Evolutionary conservation across 768 basidiomycete species (phyloP).

Genomic region (Cyclocybe cylindracea): DNA sequence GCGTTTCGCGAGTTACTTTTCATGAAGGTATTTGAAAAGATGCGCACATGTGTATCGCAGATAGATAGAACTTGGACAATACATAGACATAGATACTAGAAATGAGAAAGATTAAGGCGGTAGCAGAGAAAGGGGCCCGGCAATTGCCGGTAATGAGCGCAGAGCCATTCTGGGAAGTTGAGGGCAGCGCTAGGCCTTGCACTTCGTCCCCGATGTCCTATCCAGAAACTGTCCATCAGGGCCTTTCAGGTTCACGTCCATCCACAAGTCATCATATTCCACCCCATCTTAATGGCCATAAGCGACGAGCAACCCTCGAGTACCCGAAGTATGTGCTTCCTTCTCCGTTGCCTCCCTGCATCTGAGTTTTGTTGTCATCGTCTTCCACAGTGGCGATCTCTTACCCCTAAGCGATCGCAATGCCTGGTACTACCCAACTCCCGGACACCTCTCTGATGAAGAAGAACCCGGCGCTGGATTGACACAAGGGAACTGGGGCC

Average conservation of each 20-base stretch:
- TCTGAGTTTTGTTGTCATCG: constrained; percentile 11
- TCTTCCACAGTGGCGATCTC: constrained; percentile 26
- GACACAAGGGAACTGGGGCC: constrained; percentile 80
- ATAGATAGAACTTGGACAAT: neutral
- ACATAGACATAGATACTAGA: neutral
- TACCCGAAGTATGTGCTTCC: constrained; percentile 28
- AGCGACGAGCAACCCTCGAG: constrained; percentile 26
- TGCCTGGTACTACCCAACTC: constrained; percentile 84
- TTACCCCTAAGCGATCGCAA: constrained; percentile 69
- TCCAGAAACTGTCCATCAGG: constrained; percentile 19
- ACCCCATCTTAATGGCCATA: constrained; percentile 26
- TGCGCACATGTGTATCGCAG: neutral
- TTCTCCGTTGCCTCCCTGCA: constrained; percentile 17
- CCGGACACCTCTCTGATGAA: constrained; percentile 68
- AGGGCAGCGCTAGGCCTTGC: neutral
- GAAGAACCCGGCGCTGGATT: constrained; percentile 48
- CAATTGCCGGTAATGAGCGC: constrained; percentile 15
- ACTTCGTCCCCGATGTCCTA: constrained; percentile 15
- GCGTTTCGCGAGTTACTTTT: constrained; percentile 33
- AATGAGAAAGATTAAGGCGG: neutral
- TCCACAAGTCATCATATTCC: constrained; percentile 21
- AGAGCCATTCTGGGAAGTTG: constrained; percentile 1
- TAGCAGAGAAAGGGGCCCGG: constrained; percentile 7
- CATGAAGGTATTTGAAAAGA: constrained; percentile 10
- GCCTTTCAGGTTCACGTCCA: constrained; percentile 17